Base-by-base conservation (phyloP, 139 green algal genomes). In the Edaphochlamys debaryana region DNA sequence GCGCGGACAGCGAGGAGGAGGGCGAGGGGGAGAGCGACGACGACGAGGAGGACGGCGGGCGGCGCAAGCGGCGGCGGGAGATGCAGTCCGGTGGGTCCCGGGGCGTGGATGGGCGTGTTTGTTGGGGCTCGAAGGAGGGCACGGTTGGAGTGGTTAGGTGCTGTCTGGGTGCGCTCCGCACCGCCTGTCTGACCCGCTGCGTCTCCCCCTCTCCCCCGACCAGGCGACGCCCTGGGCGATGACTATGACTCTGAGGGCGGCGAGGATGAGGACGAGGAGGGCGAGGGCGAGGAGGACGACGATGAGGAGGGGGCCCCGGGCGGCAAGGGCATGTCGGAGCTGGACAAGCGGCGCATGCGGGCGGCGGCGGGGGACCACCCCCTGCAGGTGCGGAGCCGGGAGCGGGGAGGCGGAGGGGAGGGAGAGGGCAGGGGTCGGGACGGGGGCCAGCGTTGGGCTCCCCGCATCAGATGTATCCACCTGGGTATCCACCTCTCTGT, bases 301-400 rank as follows among this genome's bases (percentile, higher is more conserved):
- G 70, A 56, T 6, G 34, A 1, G 86, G n/a, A n/a, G n/a, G n/a
- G n/a, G n/a, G n/a, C n/a, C n/a, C n/a, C n/a, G n/a, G n/a, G n/a
- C n/a, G 68, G 23, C 42, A 7, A 25, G 79, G 67, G 68, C 32
- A 2, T 70, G 81, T 66, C 68, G 32, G 80, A 54, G 29, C 79
- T 96, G 69, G 92, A 94, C 79, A 63, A 63, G 69, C 89, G 94
- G 68, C 92, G 92, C 6, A 85, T 87, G 72, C 50, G 78, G 75
- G 80, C 86, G 6, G 94, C 94, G 40, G 92, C 90, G 20, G 95
- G 95, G 3, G 78, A 87, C 80, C 89, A 98, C 78, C 92, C 93
- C 29, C 86, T 98, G 86, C 94, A 97, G 58, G 85, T 81, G 52
- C 13, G 52, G 52, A 4, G 13, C 6, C 13, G 52, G 19, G 52